Evolutionary conservation across 345 rosid genomes (phyloP).

Genomic region (Kernera saxatilis): DNA sequence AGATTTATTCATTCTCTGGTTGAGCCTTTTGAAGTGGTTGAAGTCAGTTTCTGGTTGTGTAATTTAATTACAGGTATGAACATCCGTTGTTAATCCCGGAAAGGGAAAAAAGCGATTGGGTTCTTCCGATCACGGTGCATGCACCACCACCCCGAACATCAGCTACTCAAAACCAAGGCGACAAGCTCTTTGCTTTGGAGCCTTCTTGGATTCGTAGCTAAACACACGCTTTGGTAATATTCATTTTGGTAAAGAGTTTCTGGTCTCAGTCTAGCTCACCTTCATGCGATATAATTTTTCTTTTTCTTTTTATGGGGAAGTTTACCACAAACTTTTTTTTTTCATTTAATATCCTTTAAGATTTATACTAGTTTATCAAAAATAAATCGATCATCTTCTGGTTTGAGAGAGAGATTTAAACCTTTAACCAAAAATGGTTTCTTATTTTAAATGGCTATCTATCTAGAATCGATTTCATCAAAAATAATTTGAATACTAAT

Average conservation of each 20-base stretch:
- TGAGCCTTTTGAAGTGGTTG: neutral
- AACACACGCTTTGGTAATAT: neutral
- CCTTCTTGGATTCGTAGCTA: constrained; percentile 59
- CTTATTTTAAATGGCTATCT: neutral
- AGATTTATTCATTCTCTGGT: neutral
- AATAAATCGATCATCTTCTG: neutral
- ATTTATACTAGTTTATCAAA: neutral
- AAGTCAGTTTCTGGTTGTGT: constrained; percentile 3
- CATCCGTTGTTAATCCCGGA: constrained; percentile 83
- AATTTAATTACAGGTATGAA: constrained; percentile 56
- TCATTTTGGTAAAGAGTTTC: constrained; percentile 9
- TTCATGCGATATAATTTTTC: neutral
- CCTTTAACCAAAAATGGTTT: neutral
- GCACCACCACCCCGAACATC: constrained; percentile 70
- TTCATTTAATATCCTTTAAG: neutral
- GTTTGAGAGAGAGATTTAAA: neutral
- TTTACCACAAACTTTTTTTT: neutral
- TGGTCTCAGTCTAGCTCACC: neutral
- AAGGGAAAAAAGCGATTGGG: constrained; percentile 86
- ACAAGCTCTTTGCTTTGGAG: constrained; percentile 59
- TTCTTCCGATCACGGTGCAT: constrained; percentile 87
- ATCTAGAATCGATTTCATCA: neutral
- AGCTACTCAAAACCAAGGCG: constrained; percentile 46
- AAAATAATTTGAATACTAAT: neutral
- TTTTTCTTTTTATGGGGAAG: neutral